Percentiles rank a stretch among this genome's conserved stretches.
These are phyloP conservation scores for Neoscytalidium dimidiatum DNA, from an alignment of 2,329 filamentous ascomycete species.

Conservation along the genomic window DNA sequence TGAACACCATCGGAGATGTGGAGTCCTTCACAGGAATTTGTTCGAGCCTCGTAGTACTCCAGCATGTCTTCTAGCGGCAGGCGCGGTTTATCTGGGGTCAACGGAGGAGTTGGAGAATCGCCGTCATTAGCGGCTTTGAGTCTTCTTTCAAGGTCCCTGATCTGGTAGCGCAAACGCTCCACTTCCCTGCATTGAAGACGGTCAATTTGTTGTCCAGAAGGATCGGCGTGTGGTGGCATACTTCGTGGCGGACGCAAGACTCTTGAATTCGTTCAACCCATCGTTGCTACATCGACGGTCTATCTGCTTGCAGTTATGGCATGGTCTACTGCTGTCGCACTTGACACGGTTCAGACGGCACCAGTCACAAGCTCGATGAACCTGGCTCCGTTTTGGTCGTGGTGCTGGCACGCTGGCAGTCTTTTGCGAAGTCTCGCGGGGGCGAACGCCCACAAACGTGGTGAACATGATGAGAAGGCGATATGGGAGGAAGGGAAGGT, in stretches of 20 bases:
- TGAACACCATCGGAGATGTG: background rate
- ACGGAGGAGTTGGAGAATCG: background rate
- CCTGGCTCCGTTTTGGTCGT: conserved; percentile 30
- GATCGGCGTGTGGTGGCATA: conserved; percentile 22
- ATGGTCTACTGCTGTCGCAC: conserved; percentile 44
- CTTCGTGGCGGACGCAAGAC: conserved; percentile 29
- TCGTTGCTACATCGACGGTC: conserved; percentile 40
- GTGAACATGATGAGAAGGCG: conserved; percentile 21
- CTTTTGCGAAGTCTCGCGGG: background rate
- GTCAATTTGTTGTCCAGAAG: background rate
- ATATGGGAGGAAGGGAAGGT: background rate
- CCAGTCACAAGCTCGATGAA: conserved; percentile 41
- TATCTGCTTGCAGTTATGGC: conserved; percentile 41
- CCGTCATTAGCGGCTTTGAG: background rate
- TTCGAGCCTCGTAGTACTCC: background rate
- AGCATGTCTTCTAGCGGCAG: background rate
- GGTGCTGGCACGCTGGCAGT: background rate
- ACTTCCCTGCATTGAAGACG: conserved; percentile 38
- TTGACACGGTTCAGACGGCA: conserved; percentile 47
- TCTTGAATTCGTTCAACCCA: conserved; percentile 26
- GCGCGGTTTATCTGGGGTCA: background rate
- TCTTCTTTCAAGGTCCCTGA: conserved; percentile 34
- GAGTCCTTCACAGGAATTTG: background rate
- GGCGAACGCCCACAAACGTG: conserved; percentile 19
- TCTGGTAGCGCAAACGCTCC: conserved; percentile 37